phyloP scores from a whole-genome alignment of 352 stramenopile genomes.

The Globisporangium nunn region DNA sequence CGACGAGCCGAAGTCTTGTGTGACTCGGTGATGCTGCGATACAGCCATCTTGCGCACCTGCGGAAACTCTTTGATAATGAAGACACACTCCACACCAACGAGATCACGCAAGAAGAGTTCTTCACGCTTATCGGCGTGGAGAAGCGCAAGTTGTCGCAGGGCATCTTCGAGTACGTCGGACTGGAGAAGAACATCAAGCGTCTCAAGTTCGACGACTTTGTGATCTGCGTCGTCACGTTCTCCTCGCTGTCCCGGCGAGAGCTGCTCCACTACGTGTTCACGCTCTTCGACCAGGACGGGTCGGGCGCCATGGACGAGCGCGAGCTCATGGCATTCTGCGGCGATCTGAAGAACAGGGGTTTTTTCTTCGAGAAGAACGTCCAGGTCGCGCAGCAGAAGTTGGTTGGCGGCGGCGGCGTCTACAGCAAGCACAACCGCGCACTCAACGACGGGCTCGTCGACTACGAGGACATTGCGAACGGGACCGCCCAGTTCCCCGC shows the following conservation, averaged over 20 bases:
- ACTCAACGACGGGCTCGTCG: slow-evolving; percentile 30
- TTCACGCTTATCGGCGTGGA: slow-evolving; percentile 46
- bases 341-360: slow-evolving; percentile 38
- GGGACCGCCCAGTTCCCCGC: slow-evolving; percentile 46
- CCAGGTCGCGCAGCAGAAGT: slow-evolving; percentile 42
- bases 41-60: slow-evolving; percentile 30
- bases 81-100: slow-evolving; percentile 32
- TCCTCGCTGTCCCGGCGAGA: slow-evolving; percentile 40
- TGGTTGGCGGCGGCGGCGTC: slow-evolving; percentile 15
- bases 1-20: slow-evolving; percentile 43
- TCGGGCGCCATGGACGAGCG: slow-evolving; percentile 55
- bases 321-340: slow-evolving; percentile 48
- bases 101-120: slow-evolving; percentile 61
- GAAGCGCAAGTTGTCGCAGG: slow-evolving; percentile 43
- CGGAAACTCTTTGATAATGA: slow-evolving; percentile 31
- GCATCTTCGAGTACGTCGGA: slow-evolving; percentile 41
- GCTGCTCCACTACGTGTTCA: slow-evolving; percentile 59
- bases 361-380: slow-evolving; percentile 66
- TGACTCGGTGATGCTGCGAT: slow-evolving; percentile 34
- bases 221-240: slow-evolving; percentile 46
- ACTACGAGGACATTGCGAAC: slow-evolving; percentile 49
- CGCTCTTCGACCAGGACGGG: slow-evolving; percentile 53
- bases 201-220: slow-evolving; percentile 58
- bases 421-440: slow-evolving; percentile 15
- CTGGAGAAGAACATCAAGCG: slow-evolving; percentile 19